Evolutionary conservation across 495 filamentous ascomycete species (phyloP).

Genomic region (Penicillium riverlandense): DNA sequence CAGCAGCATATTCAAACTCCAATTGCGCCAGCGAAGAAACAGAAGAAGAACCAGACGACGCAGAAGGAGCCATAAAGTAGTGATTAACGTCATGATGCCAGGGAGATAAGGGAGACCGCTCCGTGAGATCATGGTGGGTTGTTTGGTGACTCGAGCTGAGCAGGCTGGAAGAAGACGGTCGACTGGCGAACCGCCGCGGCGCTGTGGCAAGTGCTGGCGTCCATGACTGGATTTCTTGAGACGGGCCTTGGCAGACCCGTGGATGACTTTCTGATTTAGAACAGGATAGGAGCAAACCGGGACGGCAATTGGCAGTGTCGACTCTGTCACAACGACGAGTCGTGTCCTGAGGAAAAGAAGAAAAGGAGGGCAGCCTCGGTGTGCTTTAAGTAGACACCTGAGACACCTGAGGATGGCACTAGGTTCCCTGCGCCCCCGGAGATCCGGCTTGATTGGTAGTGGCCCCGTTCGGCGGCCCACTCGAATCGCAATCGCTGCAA

Average conservation of each 20-base stretch:
- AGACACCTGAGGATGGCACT: background rate
- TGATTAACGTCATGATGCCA: background rate
- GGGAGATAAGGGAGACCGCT: conserved; percentile 7
- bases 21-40: conserved; percentile 9
- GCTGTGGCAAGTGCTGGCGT: conserved; percentile 14
- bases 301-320: background rate
- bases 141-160: conserved; percentile 6
- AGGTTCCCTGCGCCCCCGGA: conserved; percentile 3
- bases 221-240: conserved; percentile 20
- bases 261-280: background rate
- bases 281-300: background rate
- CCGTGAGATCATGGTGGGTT: conserved; percentile 12
- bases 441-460: conserved; percentile 10
- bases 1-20: conserved; percentile 9
- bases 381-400: conserved; percentile 4
- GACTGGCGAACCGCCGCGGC: conserved; percentile 14
- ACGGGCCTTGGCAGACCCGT: conserved; percentile 25
- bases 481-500: too few relatives aligned
- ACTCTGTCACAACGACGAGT: conserved; percentile 13
- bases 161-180: conserved; percentile 9
- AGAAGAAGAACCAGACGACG: background rate
- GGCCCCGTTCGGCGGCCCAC: too few relatives aligned
- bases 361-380: background rate
- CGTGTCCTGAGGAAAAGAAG: conserved; percentile 21
- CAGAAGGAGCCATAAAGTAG: too few relatives aligned